Percentiles rank a stretch among this genome's conserved stretches.
These are phyloP conservation scores for Exophiala sp. DNA, from an alignment of 2,329 filamentous ascomycete species.

Conservation along the genomic window DNA sequence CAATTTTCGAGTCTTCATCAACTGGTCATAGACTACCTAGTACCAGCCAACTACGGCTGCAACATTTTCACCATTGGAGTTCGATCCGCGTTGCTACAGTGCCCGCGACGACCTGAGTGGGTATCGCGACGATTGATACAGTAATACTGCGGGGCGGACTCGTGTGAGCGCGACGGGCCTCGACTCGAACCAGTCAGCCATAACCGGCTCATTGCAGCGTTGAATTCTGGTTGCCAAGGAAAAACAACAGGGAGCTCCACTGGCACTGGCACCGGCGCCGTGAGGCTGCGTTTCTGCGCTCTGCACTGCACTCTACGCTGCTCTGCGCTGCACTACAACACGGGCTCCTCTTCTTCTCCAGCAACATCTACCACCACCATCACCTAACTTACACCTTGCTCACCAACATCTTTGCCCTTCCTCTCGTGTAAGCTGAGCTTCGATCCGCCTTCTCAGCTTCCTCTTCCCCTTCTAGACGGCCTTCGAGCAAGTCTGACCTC, in stretches of 20 bases:
- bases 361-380: conserved; percentile 7
- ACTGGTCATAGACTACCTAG: not conserved
- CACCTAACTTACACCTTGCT: conserved; percentile 3
- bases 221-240: conserved; percentile 23
- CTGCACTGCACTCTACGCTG: not conserved
- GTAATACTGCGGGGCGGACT: not conserved
- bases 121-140: not conserved
- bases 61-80: not conserved
- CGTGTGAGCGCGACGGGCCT: not conserved
- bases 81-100: not conserved
- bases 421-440: not conserved
- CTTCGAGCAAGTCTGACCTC: not conserved
- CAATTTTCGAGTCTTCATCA: not conserved
- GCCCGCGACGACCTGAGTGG: not conserved
- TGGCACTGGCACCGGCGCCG: not conserved
- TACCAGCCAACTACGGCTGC: not conserved
- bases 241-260: conserved; percentile 24
- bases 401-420: not conserved
- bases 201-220: not conserved
- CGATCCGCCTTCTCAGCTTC: not conserved
- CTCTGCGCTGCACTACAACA: not conserved
- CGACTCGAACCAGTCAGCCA: not conserved
- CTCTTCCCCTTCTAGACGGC: not conserved
- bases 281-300: not conserved
- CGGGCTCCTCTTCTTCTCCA: not conserved